These are phyloP conservation scores for Isabelozyma gotoi DNA, from an alignment of 805 yeast genomes.

Conservation along the genomic window DNA sequence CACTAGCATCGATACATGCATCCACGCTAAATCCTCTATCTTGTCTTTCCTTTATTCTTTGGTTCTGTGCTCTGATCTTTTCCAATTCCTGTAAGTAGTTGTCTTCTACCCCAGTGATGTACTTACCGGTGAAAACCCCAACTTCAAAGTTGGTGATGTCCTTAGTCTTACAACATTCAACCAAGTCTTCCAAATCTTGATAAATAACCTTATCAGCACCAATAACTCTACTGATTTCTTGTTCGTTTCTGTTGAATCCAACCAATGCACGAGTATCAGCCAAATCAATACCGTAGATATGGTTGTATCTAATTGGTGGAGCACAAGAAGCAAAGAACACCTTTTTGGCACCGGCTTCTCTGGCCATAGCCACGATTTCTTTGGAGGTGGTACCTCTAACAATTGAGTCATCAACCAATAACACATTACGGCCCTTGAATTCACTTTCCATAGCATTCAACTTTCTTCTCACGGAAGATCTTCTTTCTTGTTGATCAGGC, in stretches of 20 bases:
- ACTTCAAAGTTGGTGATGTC: constrained; percentile 73
- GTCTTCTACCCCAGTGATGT: constrained; percentile 92
- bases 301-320: constrained; percentile 95
- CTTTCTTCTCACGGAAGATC: constrained; percentile 90
- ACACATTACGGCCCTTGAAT: constrained; percentile 78
- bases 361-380: constrained; percentile 97
- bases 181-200: constrained; percentile 80
- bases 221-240: constrained; percentile 70
- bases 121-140: constrained; percentile 94
- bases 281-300: constrained; percentile 94
- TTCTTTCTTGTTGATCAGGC: constrained; percentile 96
- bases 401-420: constrained; percentile 94
- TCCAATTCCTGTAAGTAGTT: constrained; percentile 81
- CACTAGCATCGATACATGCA: constrained; percentile 41
- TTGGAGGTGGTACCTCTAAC: constrained; percentile 97
- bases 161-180: constrained; percentile 64
- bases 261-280: constrained; percentile 94
- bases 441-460: constrained; percentile 95
- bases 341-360: constrained; percentile 93
- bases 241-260: constrained; percentile 75
- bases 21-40: constrained; percentile 43
- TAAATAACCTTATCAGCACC: constrained; percentile 92
- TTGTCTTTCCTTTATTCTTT: constrained; percentile 42
- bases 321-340: constrained; percentile 98
- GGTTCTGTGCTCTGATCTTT: constrained; percentile 76